Conservation (phyloP, 345 rosid species). For the Moricandia moricandioides region DNA sequence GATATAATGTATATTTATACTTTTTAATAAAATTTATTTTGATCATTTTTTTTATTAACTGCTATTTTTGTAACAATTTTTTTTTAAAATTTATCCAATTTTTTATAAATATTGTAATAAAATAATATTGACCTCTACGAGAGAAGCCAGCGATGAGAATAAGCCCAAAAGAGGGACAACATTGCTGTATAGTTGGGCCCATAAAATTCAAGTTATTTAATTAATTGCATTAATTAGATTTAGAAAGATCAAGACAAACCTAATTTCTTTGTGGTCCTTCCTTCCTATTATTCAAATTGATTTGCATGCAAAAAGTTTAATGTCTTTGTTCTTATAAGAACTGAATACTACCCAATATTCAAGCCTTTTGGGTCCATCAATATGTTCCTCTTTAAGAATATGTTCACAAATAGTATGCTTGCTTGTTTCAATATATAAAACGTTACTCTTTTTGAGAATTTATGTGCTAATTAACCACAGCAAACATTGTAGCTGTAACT, state of each 20-base stretch:
- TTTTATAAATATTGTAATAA: not conserved
- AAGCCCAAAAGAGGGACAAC: slow-evolving; percentile 35
- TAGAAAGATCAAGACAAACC: slow-evolving; percentile 21
- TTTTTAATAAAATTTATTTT: too few species aligned
- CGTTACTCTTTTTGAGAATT: not conserved
- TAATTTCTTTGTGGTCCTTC: slow-evolving; percentile 34
- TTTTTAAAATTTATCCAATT: too few species aligned
- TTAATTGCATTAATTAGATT: not conserved
- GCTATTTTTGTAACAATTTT: too few species aligned
- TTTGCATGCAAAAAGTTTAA: slow-evolving; percentile 24
- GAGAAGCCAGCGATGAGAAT: slow-evolving; percentile 27
- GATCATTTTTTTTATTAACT: too few species aligned
- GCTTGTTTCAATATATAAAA: not conserved
- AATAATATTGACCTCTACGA: slow-evolving; percentile 25
- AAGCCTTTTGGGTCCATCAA: slow-evolving; percentile 20
- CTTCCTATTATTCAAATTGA: slow-evolving; percentile 20
- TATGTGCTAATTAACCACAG: not conserved
- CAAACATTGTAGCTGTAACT: not conserved
- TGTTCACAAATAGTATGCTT: not conserved
- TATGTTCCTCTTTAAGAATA: not conserved
- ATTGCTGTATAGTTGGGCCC: slow-evolving; percentile 23
- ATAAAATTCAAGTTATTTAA: not conserved
- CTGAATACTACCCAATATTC: slow-evolving; percentile 20
- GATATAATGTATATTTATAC: too few species aligned
- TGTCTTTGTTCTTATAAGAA: slow-evolving; percentile 26